Evolutionary conservation across 2,329 filamentous ascomycete genomes (phyloP).

Genomic region (Fusarium transvaalense): DNA sequence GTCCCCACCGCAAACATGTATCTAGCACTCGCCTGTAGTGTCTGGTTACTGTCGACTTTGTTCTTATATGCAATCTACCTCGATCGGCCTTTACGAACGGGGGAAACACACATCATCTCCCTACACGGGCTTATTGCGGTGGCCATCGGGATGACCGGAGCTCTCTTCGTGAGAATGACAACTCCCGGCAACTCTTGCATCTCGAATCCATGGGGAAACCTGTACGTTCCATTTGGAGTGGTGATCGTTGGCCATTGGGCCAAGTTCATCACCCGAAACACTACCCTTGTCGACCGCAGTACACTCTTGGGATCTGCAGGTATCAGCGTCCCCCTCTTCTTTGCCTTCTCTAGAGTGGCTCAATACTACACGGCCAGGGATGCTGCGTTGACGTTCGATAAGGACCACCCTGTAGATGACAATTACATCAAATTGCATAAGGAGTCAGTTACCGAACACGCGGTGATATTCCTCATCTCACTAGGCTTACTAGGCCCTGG

Average conservation of each 20-base stretch:
- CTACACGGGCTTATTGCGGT: slow-evolving; percentile 25
- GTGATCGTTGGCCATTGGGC: slow-evolving; percentile 11
- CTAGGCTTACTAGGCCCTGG: background rate
- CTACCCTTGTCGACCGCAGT: background rate
- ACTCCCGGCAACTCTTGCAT: slow-evolving; percentile 8
- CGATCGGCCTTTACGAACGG: slow-evolving; percentile 8
- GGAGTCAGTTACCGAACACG: slow-evolving; percentile 14
- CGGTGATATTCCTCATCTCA: slow-evolving; percentile 21
- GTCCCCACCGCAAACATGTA: slow-evolving; percentile 38
- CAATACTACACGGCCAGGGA: slow-evolving; percentile 39
- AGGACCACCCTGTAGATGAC: slow-evolving; percentile 6
- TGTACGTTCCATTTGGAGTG: slow-evolving; percentile 34
- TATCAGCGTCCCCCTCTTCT: slow-evolving; percentile 39
- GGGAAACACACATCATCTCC: slow-evolving; percentile 23
- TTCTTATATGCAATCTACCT: slow-evolving; percentile 39
- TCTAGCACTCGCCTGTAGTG: slow-evolving; percentile 32
- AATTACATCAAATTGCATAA: slow-evolving; percentile 16
- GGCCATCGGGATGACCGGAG: slow-evolving; percentile 33
- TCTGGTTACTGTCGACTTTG: slow-evolving; percentile 31
- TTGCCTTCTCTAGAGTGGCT: slow-evolving; percentile 30
- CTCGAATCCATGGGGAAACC: slow-evolving; percentile 38
- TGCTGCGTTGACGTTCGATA: slow-evolving; percentile 6
- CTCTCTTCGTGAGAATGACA: slow-evolving; percentile 14
- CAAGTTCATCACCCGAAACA: background rate
- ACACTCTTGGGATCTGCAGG: slow-evolving; percentile 31